Evolutionary conservation across 1,284 basidiomycete species (phyloP), one percentile per base, ranked within the genome.

Genomic region (Cryptococcus sp.): DNA sequence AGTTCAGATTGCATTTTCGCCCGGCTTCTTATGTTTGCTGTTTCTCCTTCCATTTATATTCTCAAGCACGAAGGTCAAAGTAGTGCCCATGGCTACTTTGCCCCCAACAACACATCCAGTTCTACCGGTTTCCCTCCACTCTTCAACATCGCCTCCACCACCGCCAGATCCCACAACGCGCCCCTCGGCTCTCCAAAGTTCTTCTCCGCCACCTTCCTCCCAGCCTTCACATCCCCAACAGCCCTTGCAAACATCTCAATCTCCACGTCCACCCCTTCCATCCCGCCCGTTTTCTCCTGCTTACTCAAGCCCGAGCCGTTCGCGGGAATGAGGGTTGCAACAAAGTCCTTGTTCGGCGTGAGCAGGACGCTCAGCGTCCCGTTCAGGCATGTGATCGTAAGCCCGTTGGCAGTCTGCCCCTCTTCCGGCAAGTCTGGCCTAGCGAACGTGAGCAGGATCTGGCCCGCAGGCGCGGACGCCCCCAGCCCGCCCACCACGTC

Each of bases 121-220:
- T 87, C 82, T 9, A 88, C 79, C 48, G 82, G 70, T 53, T 77
- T 66, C 2, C 89, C 89, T 16, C 82, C 75, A 66, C 87, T 89
- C 45, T 81, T 84, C 75, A 91, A 78, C 39, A 83, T 82, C n/a
- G 86, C 88, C 77, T 92, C 79, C 61, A 91, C 85, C 64, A 90
- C 80, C 35, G 85, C 86, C 23, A 91, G 84, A 69, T 91, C 89
- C 61, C 79, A 78, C 55, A 92, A 77, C 23, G 87, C 84, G 13
- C 77, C 82, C 43, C 67, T 61, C 5, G 72, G 73, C 28, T 64
- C 62, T 1, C 66, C 76, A 20, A 61, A 53, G 56, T 75, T 69
- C 40, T 52, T 46, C 51, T 62, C 62, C n/a, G 48, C 53, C 4
- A 63, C 59, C 28, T 59, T 50, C 38, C 63, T 62, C 1, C 67